A percentile compares a stretch with the other conserved stretches of the same genome.
These are phyloP conservation scores for Candida sp. DNA, from an alignment of 1,139 yeast genomes.

Conservation along the genomic window DNA sequence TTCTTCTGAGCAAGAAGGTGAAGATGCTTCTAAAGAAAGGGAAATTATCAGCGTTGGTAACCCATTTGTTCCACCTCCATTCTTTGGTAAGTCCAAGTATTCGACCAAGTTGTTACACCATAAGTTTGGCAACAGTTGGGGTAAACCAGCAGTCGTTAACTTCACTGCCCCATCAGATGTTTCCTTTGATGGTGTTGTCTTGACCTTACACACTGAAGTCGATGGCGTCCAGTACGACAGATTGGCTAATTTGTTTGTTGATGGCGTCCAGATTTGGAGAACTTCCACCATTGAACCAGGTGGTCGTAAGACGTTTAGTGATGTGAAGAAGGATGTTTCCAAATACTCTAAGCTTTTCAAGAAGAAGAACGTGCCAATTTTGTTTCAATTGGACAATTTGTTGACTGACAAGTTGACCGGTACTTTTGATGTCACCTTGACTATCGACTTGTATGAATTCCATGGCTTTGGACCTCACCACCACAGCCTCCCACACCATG, in stretches of 20 bases:
- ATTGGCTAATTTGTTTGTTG: conserved; percentile 68
- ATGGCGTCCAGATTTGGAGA: conserved; percentile 79
- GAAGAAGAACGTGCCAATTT: conserved; percentile 29
- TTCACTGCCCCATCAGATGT: conserved; percentile 31
- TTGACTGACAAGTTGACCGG: conserved; percentile 64
- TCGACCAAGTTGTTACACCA: conserved; percentile 31
- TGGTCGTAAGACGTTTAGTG: conserved; percentile 47
- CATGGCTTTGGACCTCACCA: not conserved
- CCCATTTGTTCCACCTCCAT: conserved; percentile 30
- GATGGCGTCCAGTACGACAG: conserved; percentile 80
- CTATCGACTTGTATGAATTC: conserved; percentile 50
- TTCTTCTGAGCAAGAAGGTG: not conserved
- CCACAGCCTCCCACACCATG: not conserved
- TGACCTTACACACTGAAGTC: conserved; percentile 61
- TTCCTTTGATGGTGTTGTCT: conserved; percentile 62
- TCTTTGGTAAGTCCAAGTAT: conserved; percentile 34
- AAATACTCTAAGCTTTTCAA: conserved; percentile 57
- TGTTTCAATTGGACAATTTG: conserved; percentile 70
- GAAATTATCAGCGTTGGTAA: conserved; percentile 31
- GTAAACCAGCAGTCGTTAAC: conserved; percentile 30
- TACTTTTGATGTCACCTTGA: conserved; percentile 56
- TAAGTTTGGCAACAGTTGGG: conserved; percentile 42
- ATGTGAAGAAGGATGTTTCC: conserved; percentile 67
- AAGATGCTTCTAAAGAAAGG: conserved; percentile 5
- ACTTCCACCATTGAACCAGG: conserved; percentile 87